Evolutionary conservation across 2,329 filamentous ascomycete genomes (phyloP), one percentile per base, ranked within the genome.

Genomic region (Diaporthe eres): DNA sequence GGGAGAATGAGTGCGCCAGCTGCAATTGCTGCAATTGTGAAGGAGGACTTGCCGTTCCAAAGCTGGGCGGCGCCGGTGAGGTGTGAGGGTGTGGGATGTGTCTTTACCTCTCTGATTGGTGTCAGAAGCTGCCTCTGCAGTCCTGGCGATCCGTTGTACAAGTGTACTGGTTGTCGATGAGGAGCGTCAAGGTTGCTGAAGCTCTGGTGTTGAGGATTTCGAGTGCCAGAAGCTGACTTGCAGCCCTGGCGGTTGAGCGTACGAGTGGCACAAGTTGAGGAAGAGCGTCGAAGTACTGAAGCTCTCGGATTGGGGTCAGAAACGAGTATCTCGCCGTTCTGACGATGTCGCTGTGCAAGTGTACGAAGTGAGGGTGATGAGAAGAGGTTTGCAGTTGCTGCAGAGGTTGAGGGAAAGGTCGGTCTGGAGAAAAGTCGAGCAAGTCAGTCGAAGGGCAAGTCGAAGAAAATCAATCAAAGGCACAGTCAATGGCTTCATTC

Each of bases 91-190:
- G 8, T 22, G 34, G 19, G 8, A 22, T 42, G 34, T n/a, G 65
- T 4, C 19, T n/a, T 70, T 55, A 55, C 65, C 49, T 70, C 34
- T 55, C 22, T 28, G 34, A 8, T 22, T 55, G 34, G 22, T 70
- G 49, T 42, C 49, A 70, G 65, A 55, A 42, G 49, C 65, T 70
- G 34, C n/a, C 9, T 70, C 28, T 70, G 65, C 47, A 70, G 65
- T 42, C 49, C 65, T 70, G 65, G 65, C n/a, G n/a, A 70, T 70
- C 31, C 65, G 65, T 42, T 70, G 65, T 70, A 42, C 65, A 70
- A 53, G 34, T 37, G 65, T 55, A 55, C 65, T 55, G 65, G 65
- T 39, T 13, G 65, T 55, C 34, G 65, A 19, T 39, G 49, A 28
- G 34, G 65, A 70, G 65, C 65, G 49, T 70, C 65, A 55, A 25